These are phyloP conservation scores for Sporisorium reilianum DNA, from an alignment of 1,284 basidiomycete species.

Conservation along the genomic window DNA sequence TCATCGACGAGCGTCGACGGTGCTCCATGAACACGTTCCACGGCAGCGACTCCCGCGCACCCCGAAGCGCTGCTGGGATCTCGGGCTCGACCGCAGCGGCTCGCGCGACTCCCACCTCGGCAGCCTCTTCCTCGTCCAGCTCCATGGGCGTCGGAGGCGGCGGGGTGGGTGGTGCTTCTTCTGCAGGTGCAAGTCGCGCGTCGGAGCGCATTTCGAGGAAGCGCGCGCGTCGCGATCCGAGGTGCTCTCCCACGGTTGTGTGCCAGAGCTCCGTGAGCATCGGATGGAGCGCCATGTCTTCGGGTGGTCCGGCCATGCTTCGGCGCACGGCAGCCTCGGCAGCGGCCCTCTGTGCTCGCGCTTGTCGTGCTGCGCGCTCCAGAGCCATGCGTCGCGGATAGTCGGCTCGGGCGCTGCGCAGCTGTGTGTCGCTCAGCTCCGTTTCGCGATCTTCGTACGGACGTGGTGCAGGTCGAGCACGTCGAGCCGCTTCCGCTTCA, in stretches of 20 bases:
- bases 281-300: constrained; percentile 21
- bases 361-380: constrained; percentile 6
- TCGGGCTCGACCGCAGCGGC: constrained; percentile 15
- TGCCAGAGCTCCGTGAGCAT: constrained; percentile 32
- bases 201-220: constrained; percentile 14
- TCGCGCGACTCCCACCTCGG: constrained; percentile 34
- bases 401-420: constrained; percentile 20
- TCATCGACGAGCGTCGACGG: constrained; percentile 41
- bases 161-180: constrained; percentile 14
- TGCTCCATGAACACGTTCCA: constrained; percentile 48
- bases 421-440: constrained; percentile 29
- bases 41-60: constrained; percentile 35
- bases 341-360: background rate
- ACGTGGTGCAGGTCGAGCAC: constrained; percentile 8
- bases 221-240: constrained; percentile 18
- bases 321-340: constrained; percentile 5
- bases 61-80: constrained; percentile 28
- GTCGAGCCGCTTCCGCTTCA: constrained; percentile 19
- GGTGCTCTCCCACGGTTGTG: constrained; percentile 25
- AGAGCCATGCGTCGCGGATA: constrained; percentile 28
- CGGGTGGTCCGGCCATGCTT: constrained; percentile 31
- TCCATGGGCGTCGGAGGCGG: constrained; percentile 35
- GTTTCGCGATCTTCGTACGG: constrained; percentile 23
- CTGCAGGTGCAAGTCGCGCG: constrained; percentile 8
- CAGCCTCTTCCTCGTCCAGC: constrained; percentile 14